phyloP scores from a whole-genome alignment of 2,329 filamentous ascomycete species.

The Xylariaceae sp. region DNA sequence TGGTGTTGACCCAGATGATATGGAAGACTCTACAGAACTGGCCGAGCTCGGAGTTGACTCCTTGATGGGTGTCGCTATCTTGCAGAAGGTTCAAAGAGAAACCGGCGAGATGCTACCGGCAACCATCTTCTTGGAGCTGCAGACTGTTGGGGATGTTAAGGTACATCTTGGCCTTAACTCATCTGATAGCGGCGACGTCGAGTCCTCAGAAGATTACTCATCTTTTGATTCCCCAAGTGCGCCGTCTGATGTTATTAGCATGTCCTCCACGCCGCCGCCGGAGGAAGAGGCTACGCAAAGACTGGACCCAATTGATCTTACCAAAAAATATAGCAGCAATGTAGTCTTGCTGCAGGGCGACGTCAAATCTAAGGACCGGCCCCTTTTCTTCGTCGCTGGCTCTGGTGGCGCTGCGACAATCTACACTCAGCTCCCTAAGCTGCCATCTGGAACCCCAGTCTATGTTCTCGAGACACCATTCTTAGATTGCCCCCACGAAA shows the following conservation, averaged over 20 bases:
- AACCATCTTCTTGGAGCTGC: slow-evolving; percentile 24
- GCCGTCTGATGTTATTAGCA: not conserved
- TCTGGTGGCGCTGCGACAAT: slow-evolving; percentile 31
- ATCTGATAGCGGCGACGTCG: not conserved
- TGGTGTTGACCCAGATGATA: slow-evolving; percentile 22
- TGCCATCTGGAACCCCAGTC: slow-evolving; percentile 27
- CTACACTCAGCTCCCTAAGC: slow-evolving; percentile 32
- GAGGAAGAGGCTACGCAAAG: slow-evolving; percentile 14
- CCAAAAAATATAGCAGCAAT: slow-evolving; percentile 22
- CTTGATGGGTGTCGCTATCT: slow-evolving; percentile 33
- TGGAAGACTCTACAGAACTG: slow-evolving; percentile 24
- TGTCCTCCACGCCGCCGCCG: not conserved
- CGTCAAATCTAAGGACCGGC: slow-evolving; percentile 16
- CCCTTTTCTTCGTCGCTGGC: slow-evolving; percentile 36
- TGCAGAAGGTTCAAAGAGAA: slow-evolving; percentile 25
- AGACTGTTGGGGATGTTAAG: slow-evolving; percentile 25
- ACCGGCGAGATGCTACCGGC: slow-evolving; percentile 23
- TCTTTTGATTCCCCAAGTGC: not conserved
- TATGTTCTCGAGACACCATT: slow-evolving; percentile 37
- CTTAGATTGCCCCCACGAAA: slow-evolving; percentile 24
- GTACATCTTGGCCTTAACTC: slow-evolving; percentile 14
- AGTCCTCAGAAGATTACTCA: too few species aligned
- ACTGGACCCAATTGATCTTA: slow-evolving; percentile 9
- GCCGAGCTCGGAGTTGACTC: slow-evolving; percentile 33
- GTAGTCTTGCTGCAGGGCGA: slow-evolving; percentile 33